Conservation (phyloP, 164 flowering plant species). For the Magnolia changhungtana region DNA sequence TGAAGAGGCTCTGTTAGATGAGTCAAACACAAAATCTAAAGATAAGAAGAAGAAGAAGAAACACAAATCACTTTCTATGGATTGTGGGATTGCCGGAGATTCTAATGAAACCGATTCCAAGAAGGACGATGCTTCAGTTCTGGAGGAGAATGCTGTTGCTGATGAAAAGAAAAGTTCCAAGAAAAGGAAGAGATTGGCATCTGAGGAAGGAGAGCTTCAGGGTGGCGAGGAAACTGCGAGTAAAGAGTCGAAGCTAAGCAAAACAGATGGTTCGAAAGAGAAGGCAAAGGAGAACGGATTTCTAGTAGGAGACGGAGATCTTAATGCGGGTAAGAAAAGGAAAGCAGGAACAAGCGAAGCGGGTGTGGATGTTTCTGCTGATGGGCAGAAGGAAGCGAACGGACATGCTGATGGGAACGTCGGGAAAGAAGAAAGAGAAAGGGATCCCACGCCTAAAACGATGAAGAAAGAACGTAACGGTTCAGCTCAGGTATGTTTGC, state of each 20-base stretch:
- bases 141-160: slow-evolving; percentile 19
- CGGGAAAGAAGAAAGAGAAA: slow-evolving; percentile 19
- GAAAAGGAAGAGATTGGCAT: slow-evolving; percentile 54
- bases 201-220: slow-evolving; percentile 34
- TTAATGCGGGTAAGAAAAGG: slow-evolving; percentile 17
- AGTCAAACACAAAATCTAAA: slow-evolving; percentile 16
- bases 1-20: slow-evolving; percentile 9
- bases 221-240: slow-evolving; percentile 17
- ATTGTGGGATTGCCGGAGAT: neutral
- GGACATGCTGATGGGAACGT: slow-evolving; percentile 21
- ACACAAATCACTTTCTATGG: neutral
- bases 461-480: slow-evolving; percentile 34
- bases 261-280: slow-evolving; percentile 30
- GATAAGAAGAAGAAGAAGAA: slow-evolving; percentile 39
- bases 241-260: slow-evolving; percentile 38
- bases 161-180: slow-evolving; percentile 37
- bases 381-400: slow-evolving; percentile 7
- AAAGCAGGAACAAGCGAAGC: slow-evolving; percentile 13
- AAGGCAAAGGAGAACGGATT: slow-evolving; percentile 13
- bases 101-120: slow-evolving; percentile 9
- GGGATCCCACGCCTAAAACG: slow-evolving; percentile 18
- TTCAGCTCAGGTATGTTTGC: slow-evolving; percentile 54
- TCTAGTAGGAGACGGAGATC: slow-evolving; percentile 10
- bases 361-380: slow-evolving; percentile 1
- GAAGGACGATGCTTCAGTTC: slow-evolving; percentile 9